Base-by-base conservation (phyloP, 441 rosid species). In the Euphorbia schlechtendalii region DNA sequence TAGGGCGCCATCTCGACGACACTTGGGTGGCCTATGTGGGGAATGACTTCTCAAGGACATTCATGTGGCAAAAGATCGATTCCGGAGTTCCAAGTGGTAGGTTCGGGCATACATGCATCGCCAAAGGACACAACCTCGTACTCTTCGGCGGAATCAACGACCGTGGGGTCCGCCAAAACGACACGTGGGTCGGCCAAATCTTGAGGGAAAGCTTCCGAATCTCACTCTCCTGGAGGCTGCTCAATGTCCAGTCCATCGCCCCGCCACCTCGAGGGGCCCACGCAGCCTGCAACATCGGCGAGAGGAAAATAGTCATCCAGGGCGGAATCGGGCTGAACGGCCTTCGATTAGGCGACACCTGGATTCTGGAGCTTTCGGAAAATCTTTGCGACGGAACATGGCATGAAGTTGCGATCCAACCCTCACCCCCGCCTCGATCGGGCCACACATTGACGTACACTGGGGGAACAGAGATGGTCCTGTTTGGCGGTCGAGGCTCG, bases 1-100 rank as follows among this genome's bases (percentile, higher is more conserved):
- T 65, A 93, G 97, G 99, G 45, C 96, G 96, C 20, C 96, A 94
- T 86, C 92, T 88, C 41, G 99, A 94, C 64, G 99, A 94, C 59
- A 87, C 99, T 43, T 94, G 97, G 97, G 81, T 83, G 48, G 86
- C 96, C 40, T 80, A 81, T 53, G 69, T 78, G 15, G 89, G 88
- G 27, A 77, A 81, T 63, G 82, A 77, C 48, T 78, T 80, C 27
- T 81, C 32, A 18, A 80, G 76, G 53, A 78, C 45, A 24, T 38
- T 80, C 65, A 75, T 64, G 55, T 94, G 97, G 97, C 84, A 77
- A 66, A 90, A 83, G 81, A 81, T 87, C 4, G 72, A 72, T 48
- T 74, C 88, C 9, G 94, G 95, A 28, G 79, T 80, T 56, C 99
- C 94, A 2, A 86, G 94, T 58, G 97, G 97, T 56, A 82, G 97